A percentile compares a stretch with the other conserved stretches of the same genome.
phyloP scores from a whole-genome alignment of 2,329 filamentous ascomycete species.

The Nemania sp. region DNA sequence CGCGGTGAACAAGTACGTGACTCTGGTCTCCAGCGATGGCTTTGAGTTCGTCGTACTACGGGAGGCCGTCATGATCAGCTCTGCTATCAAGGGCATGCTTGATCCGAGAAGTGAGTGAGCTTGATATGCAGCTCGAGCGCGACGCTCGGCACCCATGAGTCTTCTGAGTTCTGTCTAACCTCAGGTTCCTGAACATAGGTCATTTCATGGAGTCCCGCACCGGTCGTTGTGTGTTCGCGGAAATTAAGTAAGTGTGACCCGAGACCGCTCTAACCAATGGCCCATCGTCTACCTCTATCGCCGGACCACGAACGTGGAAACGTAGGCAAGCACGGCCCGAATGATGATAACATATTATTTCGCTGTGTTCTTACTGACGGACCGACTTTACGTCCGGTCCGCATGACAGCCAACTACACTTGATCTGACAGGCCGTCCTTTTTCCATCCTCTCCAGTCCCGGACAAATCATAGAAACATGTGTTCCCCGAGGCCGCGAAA shows the following conservation, averaged over 20 bases:
- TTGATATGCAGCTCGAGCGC: too few relatives aligned
- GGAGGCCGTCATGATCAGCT: conserved; percentile 70
- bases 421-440: conserved; percentile 54
- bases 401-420: conserved; percentile 63
- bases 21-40: conserved; percentile 73
- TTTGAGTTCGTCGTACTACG: conserved; percentile 77
- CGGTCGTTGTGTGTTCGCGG: conserved; percentile 68
- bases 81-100: conserved; percentile 74
- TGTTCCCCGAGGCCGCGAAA: neutral
- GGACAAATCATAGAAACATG: neutral
- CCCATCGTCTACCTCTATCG: neutral
- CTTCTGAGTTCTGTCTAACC: conserved; percentile 10
- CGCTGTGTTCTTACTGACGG: conserved; percentile 53
- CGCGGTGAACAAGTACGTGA: conserved; percentile 67
- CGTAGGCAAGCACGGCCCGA: conserved; percentile 17
- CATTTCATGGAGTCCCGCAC: conserved; percentile 67
- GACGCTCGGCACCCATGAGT: neutral
- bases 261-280: neutral
- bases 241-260: conserved; percentile 68
- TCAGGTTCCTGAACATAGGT: conserved; percentile 46
- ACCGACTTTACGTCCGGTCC: conserved; percentile 48
- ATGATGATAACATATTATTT: conserved; percentile 45
- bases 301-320: neutral
- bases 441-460: conserved; percentile 14
- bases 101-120: conserved; percentile 62